These are phyloP conservation scores for Leucocoprinus birnbaumii DNA, from an alignment of 768 basidiomycete genomes.

Conservation along the genomic window DNA sequence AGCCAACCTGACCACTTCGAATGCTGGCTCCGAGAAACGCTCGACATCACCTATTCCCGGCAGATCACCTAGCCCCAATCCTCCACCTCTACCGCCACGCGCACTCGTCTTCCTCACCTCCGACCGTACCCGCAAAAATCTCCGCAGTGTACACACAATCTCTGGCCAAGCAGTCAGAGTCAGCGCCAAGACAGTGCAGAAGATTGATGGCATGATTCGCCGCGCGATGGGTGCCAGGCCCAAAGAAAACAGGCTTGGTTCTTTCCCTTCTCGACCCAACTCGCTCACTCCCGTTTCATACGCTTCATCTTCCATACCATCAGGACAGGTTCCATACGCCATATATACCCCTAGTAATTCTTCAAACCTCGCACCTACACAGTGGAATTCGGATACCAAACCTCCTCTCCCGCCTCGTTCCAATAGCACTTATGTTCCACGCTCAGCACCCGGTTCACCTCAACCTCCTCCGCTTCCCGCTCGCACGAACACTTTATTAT, in stretches of 20 bases:
- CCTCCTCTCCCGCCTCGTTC: slow-evolving; percentile 10
- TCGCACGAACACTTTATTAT: neutral
- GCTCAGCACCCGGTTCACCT: neutral
- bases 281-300: slow-evolving; percentile 12
- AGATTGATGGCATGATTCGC: slow-evolving; percentile 60
- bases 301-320: slow-evolving; percentile 15
- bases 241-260: slow-evolving; percentile 25
- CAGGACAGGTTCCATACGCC: too few relatives aligned
- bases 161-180: slow-evolving; percentile 66
- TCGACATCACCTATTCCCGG: slow-evolving; percentile 15
- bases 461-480: slow-evolving; percentile 7
- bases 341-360: slow-evolving; percentile 1
- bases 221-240: slow-evolving; percentile 48
- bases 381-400: slow-evolving; percentile 3
- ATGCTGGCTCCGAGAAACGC: neutral
- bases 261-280: slow-evolving; percentile 11
- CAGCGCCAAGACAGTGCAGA: slow-evolving; percentile 55
- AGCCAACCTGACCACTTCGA: neutral
- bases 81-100: slow-evolving; percentile 33
- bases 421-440: neutral
- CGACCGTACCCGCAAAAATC: slow-evolving; percentile 52
- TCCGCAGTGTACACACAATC: slow-evolving; percentile 60
- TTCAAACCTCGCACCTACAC: neutral
- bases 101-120: slow-evolving; percentile 60
- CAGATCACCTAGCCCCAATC: slow-evolving; percentile 13